Evolutionary conservation across 2,329 filamentous ascomycete genomes (phyloP).

Genomic region (Ophiostoma populinum): DNA sequence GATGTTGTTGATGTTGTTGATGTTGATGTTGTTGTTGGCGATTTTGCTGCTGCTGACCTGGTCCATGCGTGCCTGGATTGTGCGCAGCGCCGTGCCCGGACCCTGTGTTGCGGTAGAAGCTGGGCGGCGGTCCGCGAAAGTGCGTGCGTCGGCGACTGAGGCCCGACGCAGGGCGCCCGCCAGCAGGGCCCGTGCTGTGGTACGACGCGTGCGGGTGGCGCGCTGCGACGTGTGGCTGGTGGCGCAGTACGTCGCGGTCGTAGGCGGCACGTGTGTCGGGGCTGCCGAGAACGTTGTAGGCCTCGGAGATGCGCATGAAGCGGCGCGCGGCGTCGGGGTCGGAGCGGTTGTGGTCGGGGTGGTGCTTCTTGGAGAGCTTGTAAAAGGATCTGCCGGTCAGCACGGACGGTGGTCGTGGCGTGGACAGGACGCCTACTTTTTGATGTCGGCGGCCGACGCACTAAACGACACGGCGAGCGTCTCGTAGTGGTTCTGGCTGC

Average conservation of each 20-base stretch:
- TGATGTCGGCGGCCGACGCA: conserved; percentile 63
- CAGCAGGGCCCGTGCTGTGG: conserved; percentile 43
- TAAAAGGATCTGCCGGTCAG: conserved; percentile 52
- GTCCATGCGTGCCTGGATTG: conserved; percentile 9
- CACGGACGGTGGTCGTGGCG: not conserved
- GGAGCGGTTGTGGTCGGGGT: conserved; percentile 75
- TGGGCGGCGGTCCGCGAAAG: conserved; percentile 75
- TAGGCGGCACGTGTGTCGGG: conserved; percentile 61
- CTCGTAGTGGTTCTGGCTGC: conserved; percentile 58
- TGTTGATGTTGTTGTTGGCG: conserved; percentile 19
- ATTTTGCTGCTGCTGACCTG: not conserved
- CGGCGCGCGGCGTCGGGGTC: conserved; percentile 55
- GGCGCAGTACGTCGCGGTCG: conserved; percentile 49
- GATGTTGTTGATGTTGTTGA: conserved; percentile 12
- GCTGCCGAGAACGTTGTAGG: conserved; percentile 61
- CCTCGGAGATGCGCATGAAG: conserved; percentile 72
- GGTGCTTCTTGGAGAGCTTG: conserved; percentile 73
- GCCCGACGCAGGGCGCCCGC: conserved; percentile 63
- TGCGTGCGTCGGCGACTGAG: conserved; percentile 57
- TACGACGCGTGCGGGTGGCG: conserved; percentile 29
- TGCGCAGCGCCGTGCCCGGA: conserved; percentile 8
- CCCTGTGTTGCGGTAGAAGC: conserved; percentile 54
- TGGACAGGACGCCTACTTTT: conserved; percentile 39
- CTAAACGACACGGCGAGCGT: conserved; percentile 53
- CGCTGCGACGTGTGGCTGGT: conserved; percentile 18